A percentile compares a stretch with the other conserved stretches of the same genome.
Evolutionary conservation across 139 green algal species (phyloP).

Genomic region (Picochlorum sp.): DNA sequence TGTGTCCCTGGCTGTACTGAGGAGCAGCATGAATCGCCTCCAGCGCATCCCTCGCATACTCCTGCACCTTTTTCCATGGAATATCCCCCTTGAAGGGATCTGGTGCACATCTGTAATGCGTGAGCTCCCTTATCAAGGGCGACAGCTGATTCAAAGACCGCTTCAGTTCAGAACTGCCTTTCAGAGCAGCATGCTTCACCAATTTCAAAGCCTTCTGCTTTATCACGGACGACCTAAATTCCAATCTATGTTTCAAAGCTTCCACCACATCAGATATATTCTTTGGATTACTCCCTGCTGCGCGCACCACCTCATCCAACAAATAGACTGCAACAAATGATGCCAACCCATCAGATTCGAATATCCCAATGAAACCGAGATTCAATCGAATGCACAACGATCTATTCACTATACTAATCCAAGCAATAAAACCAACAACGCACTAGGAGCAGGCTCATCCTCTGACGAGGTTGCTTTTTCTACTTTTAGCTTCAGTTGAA

Average conservation of each 20-base stretch:
- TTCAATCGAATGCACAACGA: too few species aligned
- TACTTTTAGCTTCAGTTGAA: slow-evolving; percentile 28
- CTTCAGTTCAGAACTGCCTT: slow-evolving; percentile 49
- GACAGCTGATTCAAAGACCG: slow-evolving; percentile 41
- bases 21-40: slow-evolving; percentile 7
- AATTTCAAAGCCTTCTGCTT: slow-evolving; percentile 73
- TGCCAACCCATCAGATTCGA: background rate
- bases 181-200: slow-evolving; percentile 51
- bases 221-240: slow-evolving; percentile 38
- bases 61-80: slow-evolving; percentile 25
- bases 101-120: slow-evolving; percentile 12
- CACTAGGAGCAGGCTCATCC: slow-evolving; percentile 48
- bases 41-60: slow-evolving; percentile 12
- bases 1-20: background rate
- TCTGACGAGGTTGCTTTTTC: slow-evolving; percentile 35
- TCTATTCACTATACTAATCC: background rate
- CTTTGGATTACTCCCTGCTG: slow-evolving; percentile 26
- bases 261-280: slow-evolving; percentile 34
- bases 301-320: slow-evolving; percentile 57
- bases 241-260: slow-evolving; percentile 34
- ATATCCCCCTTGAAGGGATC: slow-evolving; percentile 27
- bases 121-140: slow-evolving; percentile 25
- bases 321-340: slow-evolving; percentile 54
- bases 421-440: background rate
- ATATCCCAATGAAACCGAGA: background rate